Percentiles rank a stretch among this genome's conserved stretches.
Evolutionary conservation across 208 protist species (phyloP).

Genomic region (Leishmania gerbilli): DNA sequence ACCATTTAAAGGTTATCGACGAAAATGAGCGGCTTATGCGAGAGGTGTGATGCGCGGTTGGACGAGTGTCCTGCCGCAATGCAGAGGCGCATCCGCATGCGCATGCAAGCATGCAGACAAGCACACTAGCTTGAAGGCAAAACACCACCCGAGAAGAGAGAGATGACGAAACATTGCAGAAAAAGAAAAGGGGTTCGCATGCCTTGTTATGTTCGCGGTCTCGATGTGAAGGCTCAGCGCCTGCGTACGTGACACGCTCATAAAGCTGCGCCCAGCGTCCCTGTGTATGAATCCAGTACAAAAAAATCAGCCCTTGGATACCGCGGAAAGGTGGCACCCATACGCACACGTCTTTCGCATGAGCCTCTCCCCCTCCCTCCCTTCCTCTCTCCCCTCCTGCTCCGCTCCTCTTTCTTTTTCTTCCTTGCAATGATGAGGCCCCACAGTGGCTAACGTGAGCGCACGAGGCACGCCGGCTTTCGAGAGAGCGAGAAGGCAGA

Average conservation of each 20-base stretch:
- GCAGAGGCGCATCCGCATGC: background rate
- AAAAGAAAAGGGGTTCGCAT: background rate
- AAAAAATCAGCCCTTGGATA: conserved; percentile 11
- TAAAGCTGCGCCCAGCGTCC: background rate
- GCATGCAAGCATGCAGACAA: background rate
- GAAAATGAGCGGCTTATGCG: background rate
- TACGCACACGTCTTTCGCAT: background rate
- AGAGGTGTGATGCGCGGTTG: background rate
- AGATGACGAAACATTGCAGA: background rate
- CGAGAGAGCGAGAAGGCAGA: background rate
- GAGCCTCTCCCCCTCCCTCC: background rate
- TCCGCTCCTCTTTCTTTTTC: background rate
- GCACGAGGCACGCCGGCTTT: background rate
- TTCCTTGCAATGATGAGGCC: background rate
- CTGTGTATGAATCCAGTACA: background rate
- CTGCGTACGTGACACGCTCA: conserved; percentile 1
- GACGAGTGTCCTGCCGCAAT: background rate
- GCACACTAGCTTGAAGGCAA: background rate
- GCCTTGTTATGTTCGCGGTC: background rate
- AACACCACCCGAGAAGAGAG: background rate
- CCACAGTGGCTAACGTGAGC: background rate
- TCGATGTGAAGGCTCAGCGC: conserved; percentile 54
- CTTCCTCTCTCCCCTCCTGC: background rate
- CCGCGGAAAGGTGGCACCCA: background rate
- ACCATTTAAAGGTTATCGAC: background rate